Conservation (phyloP, 805 yeast genomes). For the Wickerhamiella azyma region DNA sequence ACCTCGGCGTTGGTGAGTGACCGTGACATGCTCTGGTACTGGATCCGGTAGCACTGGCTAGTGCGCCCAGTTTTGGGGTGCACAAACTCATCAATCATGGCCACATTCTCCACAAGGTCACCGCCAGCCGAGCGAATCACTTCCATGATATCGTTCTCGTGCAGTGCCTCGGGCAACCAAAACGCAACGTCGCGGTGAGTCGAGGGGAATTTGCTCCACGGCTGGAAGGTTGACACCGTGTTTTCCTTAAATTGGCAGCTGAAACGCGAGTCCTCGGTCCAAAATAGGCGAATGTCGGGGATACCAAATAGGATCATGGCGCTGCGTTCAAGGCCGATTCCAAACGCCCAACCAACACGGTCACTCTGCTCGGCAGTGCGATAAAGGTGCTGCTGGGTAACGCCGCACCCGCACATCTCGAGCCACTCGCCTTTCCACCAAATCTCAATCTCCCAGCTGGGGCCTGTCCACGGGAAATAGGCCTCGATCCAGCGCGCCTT, state of each 20-base stretch:
- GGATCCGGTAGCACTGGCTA: conserved; percentile 79
- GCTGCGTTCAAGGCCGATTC: conserved; percentile 84
- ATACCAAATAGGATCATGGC: conserved; percentile 93
- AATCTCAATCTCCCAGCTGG: conserved; percentile 96
- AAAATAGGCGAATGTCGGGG: conserved; percentile 87
- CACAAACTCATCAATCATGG: conserved; percentile 60
- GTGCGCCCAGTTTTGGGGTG: conserved; percentile 70
- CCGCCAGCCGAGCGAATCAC: conserved; percentile 70
- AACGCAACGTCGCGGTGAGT: conserved; percentile 79
- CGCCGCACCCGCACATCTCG: conserved; percentile 93
- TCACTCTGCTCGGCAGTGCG: conserved; percentile 50
- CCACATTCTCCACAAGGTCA: conserved; percentile 78
- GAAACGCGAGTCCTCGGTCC: conserved; percentile 78
- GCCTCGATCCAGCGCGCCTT: conserved; percentile 91
- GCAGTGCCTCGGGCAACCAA: conserved; percentile 62
- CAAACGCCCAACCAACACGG: conserved; percentile 93
- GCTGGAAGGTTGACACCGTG: conserved; percentile 56
- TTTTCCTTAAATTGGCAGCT: conserved; percentile 54
- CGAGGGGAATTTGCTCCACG: conserved; percentile 86
- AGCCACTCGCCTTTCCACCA: conserved; percentile 99
- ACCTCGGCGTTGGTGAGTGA: conserved; percentile 76
- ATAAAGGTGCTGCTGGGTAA: conserved; percentile 67
- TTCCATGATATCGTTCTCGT: conserved; percentile 90
- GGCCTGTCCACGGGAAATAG: conserved; percentile 96
- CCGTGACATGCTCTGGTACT: conserved; percentile 93